Base-by-base conservation (phyloP, 306 rosid species). In the Vigna reflexopilosa region DNA sequence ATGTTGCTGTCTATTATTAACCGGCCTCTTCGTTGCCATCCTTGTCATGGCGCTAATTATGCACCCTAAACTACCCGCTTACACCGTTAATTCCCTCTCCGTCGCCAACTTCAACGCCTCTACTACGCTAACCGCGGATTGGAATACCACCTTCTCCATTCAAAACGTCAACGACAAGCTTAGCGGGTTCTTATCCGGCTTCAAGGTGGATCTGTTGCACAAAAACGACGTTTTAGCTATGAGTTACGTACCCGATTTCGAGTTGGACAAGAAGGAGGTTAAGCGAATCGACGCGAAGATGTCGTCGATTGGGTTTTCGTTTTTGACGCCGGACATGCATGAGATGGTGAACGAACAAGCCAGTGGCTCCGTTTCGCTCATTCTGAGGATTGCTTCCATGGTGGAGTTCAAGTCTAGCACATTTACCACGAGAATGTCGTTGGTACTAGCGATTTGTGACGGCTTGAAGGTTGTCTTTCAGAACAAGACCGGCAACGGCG, bases 381-480 rank as follows among this genome's bases (percentile, higher is more conserved):
- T 22, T 8, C 0, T 91, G 38, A 86, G 70, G 65, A 2, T 91
- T 17, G 3, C 63, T 16, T 56, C 84, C 24, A 10, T 26, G 24
- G 49, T 82, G 0, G 9, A 44, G 34, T 77, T 79, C 67, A 83
- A 17, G 17, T 14, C 82, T 4, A 24, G 24, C 1, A 8, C 73
- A 0, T 62, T 80, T 71, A 71, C 84, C 72, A 28, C 80, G 0
- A 82, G 71, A 30, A 51, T 4, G 1, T 19, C 58, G 2, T 1
- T 10, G 14, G 3, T 85, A 8, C 12, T 66, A 9, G 86, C 86
- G 6, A 4, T 61, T 47, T 93, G 96, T 51, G 49, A 44, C 2
- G 77, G 75, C 20, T 66, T 91, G 81, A 87, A 81, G 76, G 70
- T 93, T 67, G 57, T 16, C n/a, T 87, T 89, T 50, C 36, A 44